Evolutionary conservation across 2,329 filamentous ascomycete genomes (phyloP).

Genomic region (Delphinella strobiligena): DNA sequence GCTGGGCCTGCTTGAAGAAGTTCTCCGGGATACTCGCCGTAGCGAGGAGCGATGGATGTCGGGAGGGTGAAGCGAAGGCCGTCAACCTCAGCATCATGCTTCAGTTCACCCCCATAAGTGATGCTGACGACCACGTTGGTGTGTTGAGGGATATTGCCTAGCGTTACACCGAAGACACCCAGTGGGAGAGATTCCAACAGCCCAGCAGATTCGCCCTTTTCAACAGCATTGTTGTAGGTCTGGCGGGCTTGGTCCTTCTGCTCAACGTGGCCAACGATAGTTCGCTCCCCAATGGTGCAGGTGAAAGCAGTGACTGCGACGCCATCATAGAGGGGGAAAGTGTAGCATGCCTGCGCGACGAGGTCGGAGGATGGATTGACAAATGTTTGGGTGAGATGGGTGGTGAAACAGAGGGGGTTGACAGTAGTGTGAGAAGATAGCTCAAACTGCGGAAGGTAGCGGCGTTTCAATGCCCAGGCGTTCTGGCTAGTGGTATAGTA

Average conservation of each 20-base stretch:
- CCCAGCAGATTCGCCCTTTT: slow-evolving; percentile 48
- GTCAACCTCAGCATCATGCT: slow-evolving; percentile 57
- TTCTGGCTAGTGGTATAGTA: slow-evolving; percentile 13
- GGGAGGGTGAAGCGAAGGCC: slow-evolving; percentile 59
- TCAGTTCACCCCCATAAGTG: slow-evolving; percentile 57
- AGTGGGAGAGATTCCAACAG: slow-evolving; percentile 51
- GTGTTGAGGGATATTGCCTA: slow-evolving; percentile 54
- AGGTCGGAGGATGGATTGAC: slow-evolving; percentile 39
- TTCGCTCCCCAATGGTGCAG: slow-evolving; percentile 48
- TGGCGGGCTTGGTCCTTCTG: slow-evolving; percentile 50
- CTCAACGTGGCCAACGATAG: slow-evolving; percentile 54
- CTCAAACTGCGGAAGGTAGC: slow-evolving; percentile 47
- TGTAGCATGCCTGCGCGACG: slow-evolving; percentile 49
- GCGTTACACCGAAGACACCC: slow-evolving; percentile 55
- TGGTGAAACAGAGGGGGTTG: slow-evolving; percentile 40
- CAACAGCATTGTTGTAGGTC: slow-evolving; percentile 47
- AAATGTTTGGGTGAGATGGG: slow-evolving; percentile 48
- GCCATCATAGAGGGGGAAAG: slow-evolving; percentile 61
- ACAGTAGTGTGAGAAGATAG: slow-evolving; percentile 50
- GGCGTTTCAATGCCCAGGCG: slow-evolving; percentile 8
- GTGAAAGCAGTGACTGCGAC: slow-evolving; percentile 57
- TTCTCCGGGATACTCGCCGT: slow-evolving; percentile 38
- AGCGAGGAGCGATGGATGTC: slow-evolving; percentile 54
- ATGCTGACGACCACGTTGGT: slow-evolving; percentile 49
- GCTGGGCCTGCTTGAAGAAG: slow-evolving; percentile 15